Conservation (phyloP, 345 rosid genomes). For the Eucalyptus cladocalyx region DNA sequence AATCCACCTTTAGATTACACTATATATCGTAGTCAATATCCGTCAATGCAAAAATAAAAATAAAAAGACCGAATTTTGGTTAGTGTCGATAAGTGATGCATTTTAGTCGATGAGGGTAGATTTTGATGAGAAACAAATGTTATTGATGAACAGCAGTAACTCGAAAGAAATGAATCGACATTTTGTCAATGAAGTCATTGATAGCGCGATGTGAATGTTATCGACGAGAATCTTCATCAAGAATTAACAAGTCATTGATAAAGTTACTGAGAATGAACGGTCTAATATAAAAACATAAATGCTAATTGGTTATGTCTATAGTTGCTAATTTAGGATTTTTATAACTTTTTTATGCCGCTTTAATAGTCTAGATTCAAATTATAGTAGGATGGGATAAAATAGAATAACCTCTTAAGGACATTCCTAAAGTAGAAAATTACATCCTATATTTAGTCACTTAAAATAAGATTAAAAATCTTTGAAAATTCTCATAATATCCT, state of each 20-base stretch:
- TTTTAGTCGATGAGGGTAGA: background rate
- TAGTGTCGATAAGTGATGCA: background rate
- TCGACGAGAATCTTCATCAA: background rate
- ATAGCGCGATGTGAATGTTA: rapidly evolving
- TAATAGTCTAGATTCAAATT: too few relatives aligned
- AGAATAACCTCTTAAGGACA: too few relatives aligned
- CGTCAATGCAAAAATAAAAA: background rate
- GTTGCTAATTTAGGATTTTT: background rate
- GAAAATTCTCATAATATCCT: too few relatives aligned
- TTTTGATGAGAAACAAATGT: background rate
- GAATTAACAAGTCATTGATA: background rate
- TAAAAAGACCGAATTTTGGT: background rate
- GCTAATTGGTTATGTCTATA: background rate
- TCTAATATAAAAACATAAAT: background rate
- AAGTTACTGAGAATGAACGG: background rate
- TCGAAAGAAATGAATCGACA: background rate
- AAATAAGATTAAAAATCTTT: too few relatives aligned
- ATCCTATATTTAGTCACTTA: too few relatives aligned
- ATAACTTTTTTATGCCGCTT: background rate
- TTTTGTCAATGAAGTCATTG: background rate
- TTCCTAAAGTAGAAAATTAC: too few relatives aligned
- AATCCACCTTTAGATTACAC: background rate
- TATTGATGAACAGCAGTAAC: rapidly evolving
- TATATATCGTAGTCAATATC: background rate
- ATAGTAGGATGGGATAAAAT: too few relatives aligned